Evolutionary conservation across 1,139 yeast genomes (phyloP).

Genomic region (Zygosaccharomyces pseudobailii): DNA sequence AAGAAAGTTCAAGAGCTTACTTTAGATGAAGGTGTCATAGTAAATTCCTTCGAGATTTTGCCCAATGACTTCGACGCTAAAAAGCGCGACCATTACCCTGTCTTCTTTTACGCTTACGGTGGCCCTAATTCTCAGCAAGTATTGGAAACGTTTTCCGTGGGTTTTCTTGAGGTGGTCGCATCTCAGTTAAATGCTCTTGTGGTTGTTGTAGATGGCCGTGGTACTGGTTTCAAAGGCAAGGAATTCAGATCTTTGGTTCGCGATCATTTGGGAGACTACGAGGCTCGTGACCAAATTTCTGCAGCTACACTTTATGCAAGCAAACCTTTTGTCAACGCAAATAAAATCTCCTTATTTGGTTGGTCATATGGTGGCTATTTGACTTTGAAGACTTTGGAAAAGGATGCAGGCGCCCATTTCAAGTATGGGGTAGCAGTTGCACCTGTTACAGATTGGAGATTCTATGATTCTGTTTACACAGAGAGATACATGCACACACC

Average conservation of each 20-base stretch:
- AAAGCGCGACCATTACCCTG: conserved; percentile 52
- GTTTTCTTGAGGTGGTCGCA: conserved; percentile 62
- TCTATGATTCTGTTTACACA: conserved; percentile 79
- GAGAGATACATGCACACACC: conserved; percentile 83
- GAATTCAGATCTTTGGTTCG: conserved; percentile 59
- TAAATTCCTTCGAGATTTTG: conserved; percentile 56
- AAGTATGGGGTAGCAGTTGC: conserved; percentile 77
- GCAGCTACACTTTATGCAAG: conserved; percentile 60
- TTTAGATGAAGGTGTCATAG: conserved; percentile 43
- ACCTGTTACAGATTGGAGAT: conserved; percentile 79
- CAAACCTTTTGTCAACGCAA: conserved; percentile 52
- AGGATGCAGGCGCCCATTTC: conserved; percentile 57
- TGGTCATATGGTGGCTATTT: conserved; percentile 83
- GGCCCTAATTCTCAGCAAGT: conserved; percentile 82
- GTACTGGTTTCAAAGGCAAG: conserved; percentile 67
- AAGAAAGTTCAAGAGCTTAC: conserved; percentile 45
- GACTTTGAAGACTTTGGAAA: conserved; percentile 68
- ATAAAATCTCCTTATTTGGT: conserved; percentile 69
- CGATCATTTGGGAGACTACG: conserved; percentile 62
- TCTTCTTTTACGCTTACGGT: conserved; percentile 69
- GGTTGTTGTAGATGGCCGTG: conserved; percentile 79
- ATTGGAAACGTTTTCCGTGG: conserved; percentile 46
- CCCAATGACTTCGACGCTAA: conserved; percentile 56
- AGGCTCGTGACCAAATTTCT: conserved; percentile 63
- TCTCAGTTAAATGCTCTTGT: conserved; percentile 67